phyloP scores from a whole-genome alignment of 1,139 yeast species.

The Debaryomyces subglobosus region DNA sequence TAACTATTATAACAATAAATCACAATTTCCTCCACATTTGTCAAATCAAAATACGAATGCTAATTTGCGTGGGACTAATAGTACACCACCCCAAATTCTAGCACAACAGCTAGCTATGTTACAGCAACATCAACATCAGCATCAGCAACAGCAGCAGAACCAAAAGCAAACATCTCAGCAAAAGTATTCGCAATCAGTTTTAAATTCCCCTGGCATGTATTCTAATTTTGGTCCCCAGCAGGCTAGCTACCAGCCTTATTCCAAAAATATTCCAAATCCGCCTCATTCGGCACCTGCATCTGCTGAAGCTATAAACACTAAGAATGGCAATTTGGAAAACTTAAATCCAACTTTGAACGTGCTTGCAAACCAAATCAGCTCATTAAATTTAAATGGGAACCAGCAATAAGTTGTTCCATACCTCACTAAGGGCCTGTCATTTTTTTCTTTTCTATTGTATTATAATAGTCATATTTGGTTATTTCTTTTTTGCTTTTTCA shows the following conservation, averaged over 20 bases:
- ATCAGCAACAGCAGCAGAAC: slow-evolving; percentile 9
- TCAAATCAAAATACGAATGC: slow-evolving; percentile 13
- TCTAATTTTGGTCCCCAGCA: slow-evolving; percentile 21
- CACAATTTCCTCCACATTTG: slow-evolving; percentile 13
- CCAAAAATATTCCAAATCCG: slow-evolving; percentile 13
- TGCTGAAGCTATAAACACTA: slow-evolving; percentile 8
- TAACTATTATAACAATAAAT: slow-evolving; percentile 3
- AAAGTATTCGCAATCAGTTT: slow-evolving; percentile 24
- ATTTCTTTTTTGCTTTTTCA: background rate
- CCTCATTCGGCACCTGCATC: slow-evolving; percentile 16
- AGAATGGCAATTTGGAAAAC: slow-evolving; percentile 9
- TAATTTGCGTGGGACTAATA: slow-evolving; percentile 21
- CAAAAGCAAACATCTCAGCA: slow-evolving; percentile 15
- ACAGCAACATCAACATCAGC: slow-evolving; percentile 23
- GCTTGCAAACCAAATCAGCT: slow-evolving; percentile 35
- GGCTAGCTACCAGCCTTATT: slow-evolving; percentile 11
- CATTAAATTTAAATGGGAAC: slow-evolving; percentile 35
- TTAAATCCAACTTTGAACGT: slow-evolving; percentile 20
- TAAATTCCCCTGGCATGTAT: slow-evolving; percentile 32
- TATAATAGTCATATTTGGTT: background rate
- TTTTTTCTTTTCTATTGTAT: slow-evolving; percentile 1
- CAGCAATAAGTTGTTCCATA: background rate
- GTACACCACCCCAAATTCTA: slow-evolving; percentile 23
- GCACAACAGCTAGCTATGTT: slow-evolving; percentile 25
- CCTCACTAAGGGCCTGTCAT: background rate